A percentile compares a stretch with the other conserved stretches of the same genome.
Evolutionary conservation across 2,329 filamentous ascomycete genomes (phyloP).

Genomic region (Alternaria hordeiaustralica): DNA sequence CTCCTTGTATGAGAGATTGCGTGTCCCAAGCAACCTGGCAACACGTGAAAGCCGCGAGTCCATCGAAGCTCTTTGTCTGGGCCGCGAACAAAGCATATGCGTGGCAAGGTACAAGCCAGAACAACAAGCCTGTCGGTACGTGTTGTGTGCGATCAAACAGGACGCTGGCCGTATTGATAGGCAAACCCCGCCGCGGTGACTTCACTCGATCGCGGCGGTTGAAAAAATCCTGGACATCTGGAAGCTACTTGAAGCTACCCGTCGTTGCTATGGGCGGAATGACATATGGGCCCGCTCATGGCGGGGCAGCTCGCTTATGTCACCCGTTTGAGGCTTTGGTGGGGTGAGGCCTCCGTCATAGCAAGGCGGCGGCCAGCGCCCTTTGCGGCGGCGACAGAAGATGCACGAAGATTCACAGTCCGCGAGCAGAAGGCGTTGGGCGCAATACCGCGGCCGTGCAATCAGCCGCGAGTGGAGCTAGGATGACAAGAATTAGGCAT

Average conservation of each 20-base stretch:
- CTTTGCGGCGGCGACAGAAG: slow-evolving; percentile 7
- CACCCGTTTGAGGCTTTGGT: slow-evolving; percentile 17
- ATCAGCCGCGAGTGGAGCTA: slow-evolving; percentile 2
- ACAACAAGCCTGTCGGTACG: background rate
- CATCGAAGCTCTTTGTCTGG: background rate
- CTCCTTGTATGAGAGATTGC: background rate
- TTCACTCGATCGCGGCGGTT: slow-evolving; percentile 1
- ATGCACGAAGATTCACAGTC: background rate
- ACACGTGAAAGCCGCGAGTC: background rate
- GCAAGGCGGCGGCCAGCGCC: slow-evolving; percentile 1
- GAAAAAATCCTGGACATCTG: background rate
- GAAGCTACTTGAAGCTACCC: slow-evolving; percentile 14
- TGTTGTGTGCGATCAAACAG: background rate
- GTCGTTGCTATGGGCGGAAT: slow-evolving; percentile 9
- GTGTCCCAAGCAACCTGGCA: background rate
- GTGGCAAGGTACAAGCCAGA: background rate
- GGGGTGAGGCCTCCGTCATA: slow-evolving; percentile 23
- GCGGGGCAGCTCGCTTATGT: slow-evolving; percentile 23
- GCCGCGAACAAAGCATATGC: background rate
- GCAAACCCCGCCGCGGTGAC: background rate
- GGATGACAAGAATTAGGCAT: background rate
- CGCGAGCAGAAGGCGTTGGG: background rate
- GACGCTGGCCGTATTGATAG: background rate
- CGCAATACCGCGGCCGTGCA: background rate
- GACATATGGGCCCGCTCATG: slow-evolving; percentile 10